Percentiles rank a stretch among this genome's conserved stretches.
phyloP scores from a whole-genome alignment of 768 basidiomycete genomes.

The Auricularia cornea region DNA sequence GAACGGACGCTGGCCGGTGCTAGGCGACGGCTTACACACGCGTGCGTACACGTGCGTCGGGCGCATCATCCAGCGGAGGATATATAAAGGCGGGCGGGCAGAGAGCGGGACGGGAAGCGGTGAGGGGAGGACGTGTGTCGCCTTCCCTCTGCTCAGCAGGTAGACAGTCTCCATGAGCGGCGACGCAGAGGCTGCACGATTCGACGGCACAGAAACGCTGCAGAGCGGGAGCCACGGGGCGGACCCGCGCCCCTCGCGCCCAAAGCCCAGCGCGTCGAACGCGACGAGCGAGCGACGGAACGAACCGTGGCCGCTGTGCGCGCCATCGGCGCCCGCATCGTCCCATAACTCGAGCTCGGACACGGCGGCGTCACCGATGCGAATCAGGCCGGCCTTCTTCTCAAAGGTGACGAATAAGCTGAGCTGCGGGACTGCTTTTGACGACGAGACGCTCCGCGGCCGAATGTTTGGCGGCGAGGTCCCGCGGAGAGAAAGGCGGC shows the following conservation, averaged over 20 bases:
- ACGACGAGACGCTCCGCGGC: not conserved
- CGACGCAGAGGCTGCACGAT: constrained; percentile 10
- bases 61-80: constrained; percentile 47
- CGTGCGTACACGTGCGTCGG: constrained; percentile 51
- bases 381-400: constrained; percentile 80
- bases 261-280: constrained; percentile 34
- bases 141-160: constrained; percentile 59
- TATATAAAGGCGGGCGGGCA: constrained; percentile 41
- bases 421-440: constrained; percentile 36
- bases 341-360: constrained; percentile 65
- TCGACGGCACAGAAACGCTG: constrained; percentile 39
- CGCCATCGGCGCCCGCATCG: constrained; percentile 1
- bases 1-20: constrained; percentile 28
- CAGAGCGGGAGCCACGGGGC: constrained; percentile 42
- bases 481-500: constrained; percentile 8
- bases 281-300: constrained; percentile 33
- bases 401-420: constrained; percentile 79
- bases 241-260: constrained; percentile 28
- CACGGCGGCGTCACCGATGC: constrained; percentile 71
- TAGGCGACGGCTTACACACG: constrained; percentile 30
- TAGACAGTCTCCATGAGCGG: constrained; percentile 37
- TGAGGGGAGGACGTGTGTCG: constrained; percentile 57
- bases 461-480: not conserved
- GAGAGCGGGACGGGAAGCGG: constrained; percentile 53
- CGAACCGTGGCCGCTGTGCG: not conserved